Evolutionary conservation across 352 stramenopile genomes (phyloP).

Genomic region (Pythium apleroticum): DNA sequence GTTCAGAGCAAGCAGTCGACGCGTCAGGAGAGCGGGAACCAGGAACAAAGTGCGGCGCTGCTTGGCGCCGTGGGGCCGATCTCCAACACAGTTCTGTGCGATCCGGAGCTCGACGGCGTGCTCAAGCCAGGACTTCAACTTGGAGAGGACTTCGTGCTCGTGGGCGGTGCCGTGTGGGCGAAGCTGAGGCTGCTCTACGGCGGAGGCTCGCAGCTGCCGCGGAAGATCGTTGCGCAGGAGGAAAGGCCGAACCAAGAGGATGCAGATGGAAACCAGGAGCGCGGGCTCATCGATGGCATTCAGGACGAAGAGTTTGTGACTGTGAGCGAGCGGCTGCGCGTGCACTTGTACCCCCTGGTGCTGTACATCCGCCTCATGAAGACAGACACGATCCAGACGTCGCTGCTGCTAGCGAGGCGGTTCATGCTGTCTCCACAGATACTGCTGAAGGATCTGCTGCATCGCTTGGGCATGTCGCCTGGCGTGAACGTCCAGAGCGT

Average conservation of each 20-base stretch:
- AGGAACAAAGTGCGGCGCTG: background rate
- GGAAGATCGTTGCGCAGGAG: constrained; percentile 34
- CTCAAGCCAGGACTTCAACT: constrained; percentile 35
- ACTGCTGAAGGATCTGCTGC: constrained; percentile 57
- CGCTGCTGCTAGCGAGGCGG: constrained; percentile 50
- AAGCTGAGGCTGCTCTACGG: constrained; percentile 54
- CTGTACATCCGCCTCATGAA: constrained; percentile 57
- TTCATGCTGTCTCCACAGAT: constrained; percentile 43
- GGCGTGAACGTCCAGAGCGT: constrained; percentile 57
- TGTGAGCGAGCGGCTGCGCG: constrained; percentile 13
- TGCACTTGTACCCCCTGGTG: constrained; percentile 58
- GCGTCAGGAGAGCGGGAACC: background rate
- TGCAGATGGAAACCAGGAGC: background rate
- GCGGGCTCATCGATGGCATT: background rate
- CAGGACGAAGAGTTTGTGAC: constrained; percentile 10
- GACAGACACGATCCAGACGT: constrained; percentile 56
- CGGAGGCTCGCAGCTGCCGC: constrained; percentile 53
- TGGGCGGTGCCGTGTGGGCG: constrained; percentile 45
- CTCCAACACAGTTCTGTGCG: constrained; percentile 31
- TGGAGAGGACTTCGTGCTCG: constrained; percentile 48
- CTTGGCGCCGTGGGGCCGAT: constrained; percentile 13
- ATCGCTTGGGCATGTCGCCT: constrained; percentile 51
- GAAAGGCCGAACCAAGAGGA: background rate
- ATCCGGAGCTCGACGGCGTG: constrained; percentile 33
- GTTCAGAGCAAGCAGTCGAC: background rate